These are phyloP conservation scores for Xylaria intraflava DNA, from an alignment of 495 filamentous ascomycete species.

Conservation along the genomic window DNA sequence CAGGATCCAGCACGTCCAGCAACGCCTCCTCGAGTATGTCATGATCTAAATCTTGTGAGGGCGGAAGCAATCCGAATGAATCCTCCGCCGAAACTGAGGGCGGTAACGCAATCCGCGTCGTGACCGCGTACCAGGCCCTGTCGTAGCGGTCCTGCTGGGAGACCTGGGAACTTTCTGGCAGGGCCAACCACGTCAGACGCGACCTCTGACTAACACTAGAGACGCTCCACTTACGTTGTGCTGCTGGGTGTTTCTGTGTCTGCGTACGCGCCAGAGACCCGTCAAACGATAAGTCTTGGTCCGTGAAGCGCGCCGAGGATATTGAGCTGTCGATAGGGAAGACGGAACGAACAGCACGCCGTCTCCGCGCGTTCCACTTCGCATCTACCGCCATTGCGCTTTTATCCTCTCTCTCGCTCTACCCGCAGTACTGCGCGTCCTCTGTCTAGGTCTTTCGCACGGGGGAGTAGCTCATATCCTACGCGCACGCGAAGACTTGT, in stretches of 20 bases:
- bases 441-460: not conserved
- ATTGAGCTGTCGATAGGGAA: conserved; percentile 39
- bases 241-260: not conserved
- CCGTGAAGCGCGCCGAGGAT: conserved; percentile 27
- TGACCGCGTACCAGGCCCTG: conserved; percentile 63
- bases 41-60: conserved; percentile 33
- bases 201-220: not conserved
- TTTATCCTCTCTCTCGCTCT: not conserved
- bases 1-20: conserved; percentile 34
- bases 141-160: conserved; percentile 58
- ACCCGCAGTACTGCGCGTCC: not conserved
- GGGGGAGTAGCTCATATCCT: not conserved
- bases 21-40: conserved; percentile 39
- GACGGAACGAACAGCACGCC: conserved; percentile 46
- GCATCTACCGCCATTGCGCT: conserved; percentile 18
- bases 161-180: conserved; percentile 21
- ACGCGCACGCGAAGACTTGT: not conserved
- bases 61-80: conserved; percentile 36
- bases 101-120: conserved; percentile 54
- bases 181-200: conserved; percentile 9
- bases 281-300: conserved; percentile 35
- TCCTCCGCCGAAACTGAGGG: conserved; percentile 37
- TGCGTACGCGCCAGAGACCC: conserved; percentile 19
- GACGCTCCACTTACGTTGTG: conserved; percentile 11
- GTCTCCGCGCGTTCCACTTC: conserved; percentile 35